Conservation (phyloP, 192 early-diverging fungal genomes). For the Gamsiella multidivaricata region DNA sequence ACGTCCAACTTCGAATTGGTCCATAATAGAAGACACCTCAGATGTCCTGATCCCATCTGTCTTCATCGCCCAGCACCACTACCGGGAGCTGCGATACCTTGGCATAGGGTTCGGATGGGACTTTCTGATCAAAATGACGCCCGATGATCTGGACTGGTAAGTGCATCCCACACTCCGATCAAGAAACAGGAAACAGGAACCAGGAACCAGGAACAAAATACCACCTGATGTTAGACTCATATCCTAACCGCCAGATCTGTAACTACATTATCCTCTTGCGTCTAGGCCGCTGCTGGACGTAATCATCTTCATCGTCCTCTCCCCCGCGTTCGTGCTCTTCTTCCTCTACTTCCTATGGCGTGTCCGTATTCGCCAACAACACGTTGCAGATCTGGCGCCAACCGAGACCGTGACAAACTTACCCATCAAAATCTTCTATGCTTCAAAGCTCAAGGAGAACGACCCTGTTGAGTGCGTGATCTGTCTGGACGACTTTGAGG, state of each 20-base stretch:
- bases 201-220: too few relatives aligned
- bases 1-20: too few relatives aligned
- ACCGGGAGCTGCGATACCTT: constrained; percentile 65
- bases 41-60: constrained; percentile 90
- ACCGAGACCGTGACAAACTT: constrained; percentile 77
- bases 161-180: background rate
- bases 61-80: constrained; percentile 81
- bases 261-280: too few relatives aligned
- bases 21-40: constrained; percentile 75
- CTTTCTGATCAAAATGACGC: constrained; percentile 31
- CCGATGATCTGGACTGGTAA: constrained; percentile 50
- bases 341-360: constrained; percentile 80
- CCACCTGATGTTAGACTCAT: too few relatives aligned
- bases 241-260: too few relatives aligned
- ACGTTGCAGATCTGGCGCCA: constrained; percentile 81
- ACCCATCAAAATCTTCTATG: constrained; percentile 75
- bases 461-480: constrained; percentile 90
- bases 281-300: constrained; percentile 84
- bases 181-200: too few relatives aligned
- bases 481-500: constrained; percentile 91
- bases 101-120: constrained; percentile 30
- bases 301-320: constrained; percentile 83
- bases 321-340: constrained; percentile 82
- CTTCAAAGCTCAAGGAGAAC: constrained; percentile 71
- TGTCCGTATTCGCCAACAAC: constrained; percentile 76